phyloP scores from a whole-genome alignment of 768 basidiomycete genomes.

The Agaricus subrufescens region DNA sequence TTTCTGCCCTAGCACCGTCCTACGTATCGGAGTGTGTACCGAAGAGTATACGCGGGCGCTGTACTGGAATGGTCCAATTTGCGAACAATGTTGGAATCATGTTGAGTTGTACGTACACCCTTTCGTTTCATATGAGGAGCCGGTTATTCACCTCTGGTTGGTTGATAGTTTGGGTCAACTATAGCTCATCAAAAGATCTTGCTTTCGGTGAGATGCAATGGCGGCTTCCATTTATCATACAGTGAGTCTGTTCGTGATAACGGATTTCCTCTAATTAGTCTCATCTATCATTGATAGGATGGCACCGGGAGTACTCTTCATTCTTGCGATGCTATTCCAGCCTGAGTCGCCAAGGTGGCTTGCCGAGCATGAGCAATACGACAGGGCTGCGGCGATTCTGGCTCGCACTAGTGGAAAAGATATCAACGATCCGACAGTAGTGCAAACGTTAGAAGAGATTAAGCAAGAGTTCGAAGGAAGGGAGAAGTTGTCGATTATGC shows the following conservation, averaged over 20 bases:
- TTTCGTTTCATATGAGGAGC: background rate
- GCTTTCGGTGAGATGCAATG: conserved; percentile 39
- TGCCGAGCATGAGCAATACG: conserved; percentile 39
- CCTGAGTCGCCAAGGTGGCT: conserved; percentile 56
- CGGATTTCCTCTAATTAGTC: background rate
- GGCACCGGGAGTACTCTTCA: conserved; percentile 46
- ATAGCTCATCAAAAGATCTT: conserved; percentile 32
- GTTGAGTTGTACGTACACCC: conserved; percentile 26
- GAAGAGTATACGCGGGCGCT: conserved; percentile 42
- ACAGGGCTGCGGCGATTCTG: conserved; percentile 35
- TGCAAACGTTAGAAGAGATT: conserved; percentile 15
- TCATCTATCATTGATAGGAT: conserved; percentile 19
- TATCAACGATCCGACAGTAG: conserved; percentile 28
- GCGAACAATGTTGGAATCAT: conserved; percentile 33
- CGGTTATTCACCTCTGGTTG: background rate
- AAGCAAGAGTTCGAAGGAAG: background rate
- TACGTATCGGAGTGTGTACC: conserved; percentile 51
- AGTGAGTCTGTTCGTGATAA: conserved; percentile 20
- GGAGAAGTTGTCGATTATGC: background rate
- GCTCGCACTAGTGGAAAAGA: conserved; percentile 29
- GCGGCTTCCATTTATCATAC: conserved; percentile 49
- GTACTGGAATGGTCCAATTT: conserved; percentile 40
- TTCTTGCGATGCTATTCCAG: conserved; percentile 40
- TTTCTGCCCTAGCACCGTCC: conserved; percentile 42
- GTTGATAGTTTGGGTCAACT: conserved; percentile 42